Conservation (phyloP, 768 basidiomycete genomes). For the Rickenella mellea region DNA sequence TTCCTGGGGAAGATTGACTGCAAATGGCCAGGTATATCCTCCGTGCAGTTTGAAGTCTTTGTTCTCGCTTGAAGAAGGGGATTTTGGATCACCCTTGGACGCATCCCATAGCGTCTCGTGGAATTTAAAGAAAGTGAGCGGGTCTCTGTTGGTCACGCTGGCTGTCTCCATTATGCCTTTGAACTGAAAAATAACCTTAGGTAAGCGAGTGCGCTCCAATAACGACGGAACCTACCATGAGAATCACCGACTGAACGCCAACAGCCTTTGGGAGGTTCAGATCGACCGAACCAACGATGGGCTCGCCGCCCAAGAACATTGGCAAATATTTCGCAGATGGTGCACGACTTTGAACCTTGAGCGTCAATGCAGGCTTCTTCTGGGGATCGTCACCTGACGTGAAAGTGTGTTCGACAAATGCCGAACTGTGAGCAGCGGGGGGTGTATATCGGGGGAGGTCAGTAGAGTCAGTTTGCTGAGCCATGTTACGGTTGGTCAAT, state of each 20-base stretch:
- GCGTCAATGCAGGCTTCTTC: conserved; percentile 36
- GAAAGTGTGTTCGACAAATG: conserved; percentile 32
- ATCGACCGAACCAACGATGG: conserved; percentile 40
- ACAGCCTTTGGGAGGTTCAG: conserved; percentile 41
- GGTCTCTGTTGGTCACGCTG: background rate
- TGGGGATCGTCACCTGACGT: conserved; percentile 31
- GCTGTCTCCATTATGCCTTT: background rate
- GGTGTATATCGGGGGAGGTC: too few species aligned
- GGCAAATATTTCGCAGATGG: conserved; percentile 29
- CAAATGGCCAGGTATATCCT: conserved; percentile 38
- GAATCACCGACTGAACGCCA: conserved; percentile 34
- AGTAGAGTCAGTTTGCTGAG: too few species aligned
- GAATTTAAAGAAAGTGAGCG: background rate
- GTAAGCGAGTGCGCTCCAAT: background rate
- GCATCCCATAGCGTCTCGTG: background rate
- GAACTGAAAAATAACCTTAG: background rate
- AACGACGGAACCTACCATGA: conserved; percentile 30
- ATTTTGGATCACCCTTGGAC: background rate
- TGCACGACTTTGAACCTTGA: conserved; percentile 36
- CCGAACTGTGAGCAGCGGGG: too few species aligned
- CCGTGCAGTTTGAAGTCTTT: conserved; percentile 28
- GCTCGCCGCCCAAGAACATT: conserved; percentile 37
- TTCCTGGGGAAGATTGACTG: conserved; percentile 33
- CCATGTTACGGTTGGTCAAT: too few species aligned
- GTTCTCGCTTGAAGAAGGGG: background rate